A percentile compares a stretch with the other conserved stretches of the same genome.
Evolutionary conservation across 2,329 filamentous ascomycete species (phyloP).

Genomic region (Fusarium compactum): DNA sequence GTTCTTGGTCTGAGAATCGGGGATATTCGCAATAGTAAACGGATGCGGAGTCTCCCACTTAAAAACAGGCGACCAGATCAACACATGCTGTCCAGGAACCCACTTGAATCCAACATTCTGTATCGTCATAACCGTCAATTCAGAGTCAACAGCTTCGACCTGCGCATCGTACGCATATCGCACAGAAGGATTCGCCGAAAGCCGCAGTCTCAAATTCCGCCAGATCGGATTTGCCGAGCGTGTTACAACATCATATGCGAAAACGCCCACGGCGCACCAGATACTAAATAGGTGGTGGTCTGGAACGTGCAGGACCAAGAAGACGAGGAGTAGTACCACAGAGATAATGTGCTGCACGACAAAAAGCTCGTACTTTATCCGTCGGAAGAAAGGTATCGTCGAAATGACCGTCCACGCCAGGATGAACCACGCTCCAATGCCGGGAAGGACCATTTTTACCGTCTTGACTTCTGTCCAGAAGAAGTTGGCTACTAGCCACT

Average conservation of each 20-base stretch:
- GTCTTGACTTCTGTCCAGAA: constrained; percentile 45
- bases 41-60: constrained; percentile 44
- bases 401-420: constrained; percentile 45
- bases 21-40: constrained; percentile 42
- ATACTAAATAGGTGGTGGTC: constrained; percentile 46
- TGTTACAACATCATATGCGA: constrained; percentile 44
- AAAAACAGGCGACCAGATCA: constrained; percentile 45
- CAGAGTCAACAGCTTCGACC: constrained; percentile 35
- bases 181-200: constrained; percentile 22
- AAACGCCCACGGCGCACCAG: constrained; percentile 46
- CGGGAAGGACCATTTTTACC: constrained; percentile 46
- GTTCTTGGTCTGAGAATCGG: constrained; percentile 1
- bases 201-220: constrained; percentile 41
- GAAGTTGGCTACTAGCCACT: constrained; percentile 44
- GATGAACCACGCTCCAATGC: constrained; percentile 45
- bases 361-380: constrained; percentile 47
- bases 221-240: constrained; percentile 45
- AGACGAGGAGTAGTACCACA: constrained; percentile 37
- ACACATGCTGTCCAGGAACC: constrained; percentile 45
- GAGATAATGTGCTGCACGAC: constrained; percentile 46
- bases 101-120: constrained; percentile 41
- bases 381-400: constrained; percentile 42
- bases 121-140: constrained; percentile 39
- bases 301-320: constrained; percentile 45
- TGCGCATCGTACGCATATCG: constrained; percentile 40